phyloP scores from a whole-genome alignment of 2,329 filamentous ascomycete species.

The Diaporthe humulicola region DNA sequence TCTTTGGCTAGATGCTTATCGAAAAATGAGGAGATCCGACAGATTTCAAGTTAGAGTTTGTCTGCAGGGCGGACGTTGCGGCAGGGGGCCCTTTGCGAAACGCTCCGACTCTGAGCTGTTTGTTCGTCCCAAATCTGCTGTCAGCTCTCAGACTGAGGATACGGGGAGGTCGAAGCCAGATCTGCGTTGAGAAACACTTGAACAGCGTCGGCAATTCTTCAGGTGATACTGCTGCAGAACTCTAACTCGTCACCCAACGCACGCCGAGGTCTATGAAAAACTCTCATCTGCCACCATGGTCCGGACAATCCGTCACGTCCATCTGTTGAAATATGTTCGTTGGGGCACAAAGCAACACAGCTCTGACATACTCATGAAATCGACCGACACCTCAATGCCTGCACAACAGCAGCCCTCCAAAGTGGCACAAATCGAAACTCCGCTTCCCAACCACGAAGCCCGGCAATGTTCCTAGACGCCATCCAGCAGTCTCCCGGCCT shows the following conservation, averaged over 20 bases:
- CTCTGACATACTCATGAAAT: background rate
- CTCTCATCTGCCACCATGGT: background rate
- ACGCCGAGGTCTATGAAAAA: background rate
- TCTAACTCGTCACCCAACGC: background rate
- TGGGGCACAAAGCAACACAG: background rate
- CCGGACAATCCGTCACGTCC: background rate
- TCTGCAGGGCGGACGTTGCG: slow-evolving; percentile 9
- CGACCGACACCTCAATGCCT: slow-evolving; percentile 4
- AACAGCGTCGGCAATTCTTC: slow-evolving; percentile 15
- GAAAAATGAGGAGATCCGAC: background rate
- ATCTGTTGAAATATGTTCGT: background rate
- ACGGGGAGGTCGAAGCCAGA: background rate
- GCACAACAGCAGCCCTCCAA: background rate
- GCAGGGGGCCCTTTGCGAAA: slow-evolving; percentile 17
- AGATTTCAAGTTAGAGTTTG: background rate
- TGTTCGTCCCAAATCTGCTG: slow-evolving; percentile 18
- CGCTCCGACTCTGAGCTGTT: slow-evolving; percentile 2
- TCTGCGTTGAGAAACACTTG: slow-evolving; percentile 6
- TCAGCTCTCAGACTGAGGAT: slow-evolving; percentile 17
- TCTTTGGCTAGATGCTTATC: background rate
- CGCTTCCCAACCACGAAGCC: background rate
- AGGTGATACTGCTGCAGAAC: slow-evolving; percentile 15
- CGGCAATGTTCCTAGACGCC: slow-evolving; percentile 8
- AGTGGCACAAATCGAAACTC: background rate
- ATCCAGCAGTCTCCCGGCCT: slow-evolving; percentile 10